phyloP scores from a whole-genome alignment of 495 filamentous ascomycete genomes.

The Tuber umbilicatum region DNA sequence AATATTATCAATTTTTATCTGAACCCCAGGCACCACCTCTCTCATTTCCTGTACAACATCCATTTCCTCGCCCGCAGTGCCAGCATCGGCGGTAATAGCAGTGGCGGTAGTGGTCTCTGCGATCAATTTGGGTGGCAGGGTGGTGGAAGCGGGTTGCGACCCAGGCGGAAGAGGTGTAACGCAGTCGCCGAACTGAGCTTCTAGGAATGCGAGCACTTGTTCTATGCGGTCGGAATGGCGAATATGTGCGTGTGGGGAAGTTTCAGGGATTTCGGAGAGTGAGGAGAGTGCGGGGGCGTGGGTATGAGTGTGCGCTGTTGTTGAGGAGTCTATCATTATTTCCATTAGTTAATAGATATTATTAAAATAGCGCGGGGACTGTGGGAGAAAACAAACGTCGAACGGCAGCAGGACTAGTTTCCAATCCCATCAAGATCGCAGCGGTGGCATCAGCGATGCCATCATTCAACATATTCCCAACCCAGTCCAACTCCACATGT shows the following conservation, averaged over 20 bases:
- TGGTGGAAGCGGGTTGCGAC: slow-evolving; percentile 46
- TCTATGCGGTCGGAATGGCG: slow-evolving; percentile 67
- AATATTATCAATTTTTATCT: slow-evolving; percentile 81
- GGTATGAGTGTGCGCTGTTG: slow-evolving; percentile 39
- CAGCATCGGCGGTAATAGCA: slow-evolving; percentile 22
- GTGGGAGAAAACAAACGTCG: slow-evolving; percentile 57
- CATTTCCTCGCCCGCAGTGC: slow-evolving; percentile 19
- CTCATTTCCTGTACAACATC: slow-evolving; percentile 59
- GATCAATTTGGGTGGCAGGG: slow-evolving; percentile 35
- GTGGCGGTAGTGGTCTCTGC: slow-evolving; percentile 38
- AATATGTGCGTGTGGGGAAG: slow-evolving; percentile 65
- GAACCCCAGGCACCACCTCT: slow-evolving; percentile 72
- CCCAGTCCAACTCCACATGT: slow-evolving; percentile 89
- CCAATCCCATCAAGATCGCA: slow-evolving; percentile 79
- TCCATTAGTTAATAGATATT: slow-evolving; percentile 20
- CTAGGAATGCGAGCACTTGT: slow-evolving; percentile 89
- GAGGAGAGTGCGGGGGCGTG: slow-evolving; percentile 50
- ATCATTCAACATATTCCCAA: slow-evolving; percentile 95
- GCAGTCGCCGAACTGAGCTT: slow-evolving; percentile 88
- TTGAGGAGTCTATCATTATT: slow-evolving; percentile 48
- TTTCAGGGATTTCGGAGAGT: slow-evolving; percentile 48
- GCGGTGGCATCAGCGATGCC: slow-evolving; percentile 93
- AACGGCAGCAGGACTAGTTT: slow-evolving; percentile 89
- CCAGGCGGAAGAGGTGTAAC: slow-evolving; percentile 66
- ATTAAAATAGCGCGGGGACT: slow-evolving; percentile 12